Conservation (phyloP, 495 filamentous ascomycete genomes). For the Xylaria scruposa region DNA sequence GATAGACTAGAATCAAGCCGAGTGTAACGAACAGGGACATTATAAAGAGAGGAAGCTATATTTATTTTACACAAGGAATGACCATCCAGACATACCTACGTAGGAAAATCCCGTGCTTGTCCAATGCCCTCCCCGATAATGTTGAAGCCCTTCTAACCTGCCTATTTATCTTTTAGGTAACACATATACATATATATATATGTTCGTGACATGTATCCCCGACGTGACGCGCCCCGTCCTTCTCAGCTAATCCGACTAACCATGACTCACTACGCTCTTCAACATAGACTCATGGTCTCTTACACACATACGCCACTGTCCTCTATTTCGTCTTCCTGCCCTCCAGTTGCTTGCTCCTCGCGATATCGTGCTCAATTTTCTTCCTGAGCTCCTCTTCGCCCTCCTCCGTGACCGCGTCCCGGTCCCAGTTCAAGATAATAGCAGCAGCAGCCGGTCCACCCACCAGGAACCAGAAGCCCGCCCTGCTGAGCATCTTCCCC, state of each 20-base stretch:
- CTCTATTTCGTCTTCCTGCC: neutral
- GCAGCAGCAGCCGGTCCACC: conserved; percentile 59
- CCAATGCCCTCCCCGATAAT: neutral
- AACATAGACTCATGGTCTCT: neutral
- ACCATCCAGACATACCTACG: neutral
- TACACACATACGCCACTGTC: too few species aligned
- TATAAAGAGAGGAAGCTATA: neutral
- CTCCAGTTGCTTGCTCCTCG: conserved; percentile 9
- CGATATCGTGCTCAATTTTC: conserved; percentile 31
- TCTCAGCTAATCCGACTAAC: neutral
- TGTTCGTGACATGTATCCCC: neutral
- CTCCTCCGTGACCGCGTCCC: conserved; percentile 57
- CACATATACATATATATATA: too few species aligned
- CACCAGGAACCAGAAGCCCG: conserved; percentile 49
- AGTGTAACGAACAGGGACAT: too few species aligned
- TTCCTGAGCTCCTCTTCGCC: conserved; percentile 29
- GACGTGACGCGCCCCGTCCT: neutral
- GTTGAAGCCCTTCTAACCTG: neutral
- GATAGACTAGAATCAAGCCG: too few species aligned
- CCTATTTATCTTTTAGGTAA: neutral
- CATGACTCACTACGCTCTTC: neutral
- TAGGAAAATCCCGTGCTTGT: neutral
- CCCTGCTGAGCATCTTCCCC: conserved; percentile 47
- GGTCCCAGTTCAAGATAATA: conserved; percentile 62
- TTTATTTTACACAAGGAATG: neutral